phyloP scores from a whole-genome alignment of 305 asterid species.

The Fraxinus baroniana region DNA sequence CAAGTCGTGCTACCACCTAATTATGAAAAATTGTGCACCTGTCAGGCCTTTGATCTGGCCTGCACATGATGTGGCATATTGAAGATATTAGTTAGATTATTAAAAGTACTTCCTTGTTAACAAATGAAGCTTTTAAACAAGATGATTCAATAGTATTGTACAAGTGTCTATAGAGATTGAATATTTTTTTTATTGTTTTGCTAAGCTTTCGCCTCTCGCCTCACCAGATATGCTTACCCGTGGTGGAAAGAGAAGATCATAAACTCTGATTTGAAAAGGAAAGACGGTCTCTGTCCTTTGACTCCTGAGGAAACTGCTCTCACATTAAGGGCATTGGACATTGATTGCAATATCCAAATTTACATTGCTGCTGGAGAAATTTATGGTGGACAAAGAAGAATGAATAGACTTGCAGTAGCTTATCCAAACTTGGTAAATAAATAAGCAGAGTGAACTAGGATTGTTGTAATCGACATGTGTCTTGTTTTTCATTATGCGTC shows the following conservation, averaged over 20 bases:
- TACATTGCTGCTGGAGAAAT: conserved; percentile 89
- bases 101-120: not conserved
- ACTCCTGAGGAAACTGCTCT: conserved; percentile 87
- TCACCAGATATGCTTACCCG: conserved; percentile 66
- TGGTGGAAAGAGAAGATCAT: conserved; percentile 92
- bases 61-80: not conserved
- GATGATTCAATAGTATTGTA: not conserved
- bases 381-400: conserved; percentile 68
- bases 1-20: not conserved
- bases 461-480: not conserved
- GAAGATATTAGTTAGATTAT: not conserved
- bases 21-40: not conserved
- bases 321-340: conserved; percentile 63
- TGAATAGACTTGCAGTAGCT: conserved; percentile 49
- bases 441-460: conserved; percentile 10
- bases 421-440: conserved; percentile 69
- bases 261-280: conserved; percentile 70
- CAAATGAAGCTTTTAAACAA: not conserved
- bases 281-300: conserved; percentile 77
- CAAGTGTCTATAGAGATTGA: not conserved
- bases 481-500: not conserved
- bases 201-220: conserved; percentile 18
- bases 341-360: conserved; percentile 60
- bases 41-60: not conserved
- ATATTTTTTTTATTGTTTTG: not conserved